Evolutionary conservation across 345 rosid species (phyloP).

Genomic region (Orychophragmus violaceus): DNA sequence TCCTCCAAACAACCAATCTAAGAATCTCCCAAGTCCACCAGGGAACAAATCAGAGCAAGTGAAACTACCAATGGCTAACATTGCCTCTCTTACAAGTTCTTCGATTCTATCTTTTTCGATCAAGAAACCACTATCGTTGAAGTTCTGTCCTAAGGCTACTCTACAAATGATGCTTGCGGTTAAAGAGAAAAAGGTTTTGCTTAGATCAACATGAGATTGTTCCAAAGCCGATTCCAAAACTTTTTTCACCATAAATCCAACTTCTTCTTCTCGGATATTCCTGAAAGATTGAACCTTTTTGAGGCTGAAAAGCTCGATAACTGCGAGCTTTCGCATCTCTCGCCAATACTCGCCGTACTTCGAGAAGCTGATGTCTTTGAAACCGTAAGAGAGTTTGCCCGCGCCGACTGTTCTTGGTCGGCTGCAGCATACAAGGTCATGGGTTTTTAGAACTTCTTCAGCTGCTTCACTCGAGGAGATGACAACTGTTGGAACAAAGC

Average conservation of each 20-base stretch:
- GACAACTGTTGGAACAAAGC: not conserved
- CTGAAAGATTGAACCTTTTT: slow-evolving; percentile 27
- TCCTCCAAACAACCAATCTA: slow-evolving; percentile 32
- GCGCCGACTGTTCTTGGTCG: slow-evolving; percentile 7
- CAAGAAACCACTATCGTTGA: slow-evolving; percentile 14
- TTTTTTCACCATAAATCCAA: slow-evolving; percentile 26
- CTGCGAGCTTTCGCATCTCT: slow-evolving; percentile 35
- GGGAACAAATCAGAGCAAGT: slow-evolving; percentile 9
- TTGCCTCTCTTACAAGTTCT: slow-evolving; percentile 26
- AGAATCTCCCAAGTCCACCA: not conserved
- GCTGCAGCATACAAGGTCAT: slow-evolving; percentile 4
- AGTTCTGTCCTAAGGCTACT: slow-evolving; percentile 37
- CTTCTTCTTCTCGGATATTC: slow-evolving; percentile 35
- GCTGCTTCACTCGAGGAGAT: slow-evolving; percentile 15
- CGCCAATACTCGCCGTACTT: slow-evolving; percentile 36
- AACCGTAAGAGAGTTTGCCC: slow-evolving; percentile 35
- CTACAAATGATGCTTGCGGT: slow-evolving; percentile 27
- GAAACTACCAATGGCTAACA: slow-evolving; percentile 1
- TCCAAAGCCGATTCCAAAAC: slow-evolving; percentile 8
- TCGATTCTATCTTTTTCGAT: slow-evolving; percentile 20
- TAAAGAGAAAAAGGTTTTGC: slow-evolving; percentile 13
- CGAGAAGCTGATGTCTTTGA: slow-evolving; percentile 34
- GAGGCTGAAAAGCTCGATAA: slow-evolving; percentile 32
- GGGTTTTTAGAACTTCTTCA: not conserved
- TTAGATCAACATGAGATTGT: slow-evolving; percentile 17